Evolutionary conservation across 805 yeast species (phyloP), one percentile per base, ranked within the genome.

Genomic region (Kuraishia capsulata): DNA sequence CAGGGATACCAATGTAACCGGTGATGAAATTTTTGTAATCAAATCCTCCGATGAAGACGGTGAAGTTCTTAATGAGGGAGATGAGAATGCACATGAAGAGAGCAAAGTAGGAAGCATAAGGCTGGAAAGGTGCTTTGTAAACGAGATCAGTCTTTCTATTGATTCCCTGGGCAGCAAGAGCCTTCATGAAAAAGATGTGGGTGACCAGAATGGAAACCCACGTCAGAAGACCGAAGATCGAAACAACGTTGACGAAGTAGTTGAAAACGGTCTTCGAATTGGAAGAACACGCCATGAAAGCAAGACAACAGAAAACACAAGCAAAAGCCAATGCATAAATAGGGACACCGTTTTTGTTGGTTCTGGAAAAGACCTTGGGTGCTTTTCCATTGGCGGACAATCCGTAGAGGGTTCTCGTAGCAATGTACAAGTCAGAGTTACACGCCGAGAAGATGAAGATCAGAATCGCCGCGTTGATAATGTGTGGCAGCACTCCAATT

Each of bases 401-500:
- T 28, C 84, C 82, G 52, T 81, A 83, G 16, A 81, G 61, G 9
- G 83, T 76, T 69, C 95, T 72, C 17, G 92, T 76, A 21, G 84
- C 83, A 54, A 79, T 78, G 60, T 81, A 82, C 51, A 84, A 65
- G 59, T 80, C 88, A 2, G 88, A 80, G 62, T 83, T 85, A 9
- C 84, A 79, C 34, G 94, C 94, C 9, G 90, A 81, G 54, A 84
- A 73, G 42, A 85, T 88, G 45, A 84, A 81, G 30, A 83, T 59
- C 52, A 87, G 59, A 47, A 87, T 81, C 56, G 85, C 78, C 2
- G 80, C 90, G 56, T 87, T 87, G 51, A 87, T 66, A 36, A 87
- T 69, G 47, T 80, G 82, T 29, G 88, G 88, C 44, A 86, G 62
- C 1, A 76, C 89, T 6, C 55, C 50, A 44, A 85, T 83, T 16